Evolutionary conservation across 306 rosid species (phyloP).

Genomic region (Ormosia semicastrata): DNA sequence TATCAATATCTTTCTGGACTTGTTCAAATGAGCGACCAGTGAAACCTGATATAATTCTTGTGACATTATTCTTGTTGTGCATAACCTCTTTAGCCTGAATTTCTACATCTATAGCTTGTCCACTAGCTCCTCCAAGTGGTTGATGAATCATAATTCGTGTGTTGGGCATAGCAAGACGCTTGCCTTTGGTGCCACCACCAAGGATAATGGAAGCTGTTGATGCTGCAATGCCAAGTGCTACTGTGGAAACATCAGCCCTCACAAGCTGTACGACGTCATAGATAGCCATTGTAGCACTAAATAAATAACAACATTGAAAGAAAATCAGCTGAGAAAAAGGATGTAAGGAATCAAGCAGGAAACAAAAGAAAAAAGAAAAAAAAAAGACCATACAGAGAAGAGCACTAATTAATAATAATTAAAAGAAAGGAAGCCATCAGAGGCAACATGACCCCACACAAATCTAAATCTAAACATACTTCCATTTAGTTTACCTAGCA

Average conservation of each 20-base stretch:
- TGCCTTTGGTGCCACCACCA: conserved; percentile 93
- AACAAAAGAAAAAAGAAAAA: conserved; percentile 1
- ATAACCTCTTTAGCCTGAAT: conserved; percentile 89
- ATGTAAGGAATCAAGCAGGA: not conserved
- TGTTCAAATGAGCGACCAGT: conserved; percentile 85
- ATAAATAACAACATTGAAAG: conserved; percentile 24
- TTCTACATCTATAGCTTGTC: conserved; percentile 93
- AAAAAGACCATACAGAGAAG: not conserved
- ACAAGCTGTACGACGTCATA: conserved; percentile 88
- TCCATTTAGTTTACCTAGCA: not conserved
- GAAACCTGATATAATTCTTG: conserved; percentile 63
- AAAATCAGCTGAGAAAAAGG: conserved; percentile 29
- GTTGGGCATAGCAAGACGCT: conserved; percentile 97
- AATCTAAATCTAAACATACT: not conserved
- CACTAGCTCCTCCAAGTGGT: conserved; percentile 98
- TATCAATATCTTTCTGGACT: conserved; percentile 80
- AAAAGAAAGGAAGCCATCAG: not conserved
- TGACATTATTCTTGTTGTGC: conserved; percentile 70
- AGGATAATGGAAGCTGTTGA: conserved; percentile 93
- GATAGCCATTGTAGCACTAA: conserved; percentile 93
- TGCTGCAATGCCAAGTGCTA: conserved; percentile 89
- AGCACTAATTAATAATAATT: not conserved
- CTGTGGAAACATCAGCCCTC: conserved; percentile 93
- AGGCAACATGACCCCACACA: not conserved
- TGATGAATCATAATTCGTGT: conserved; percentile 92